These are phyloP conservation scores for Akanthomyces dipterigenus DNA, from an alignment of 2,329 filamentous ascomycete genomes.

Conservation along the genomic window DNA sequence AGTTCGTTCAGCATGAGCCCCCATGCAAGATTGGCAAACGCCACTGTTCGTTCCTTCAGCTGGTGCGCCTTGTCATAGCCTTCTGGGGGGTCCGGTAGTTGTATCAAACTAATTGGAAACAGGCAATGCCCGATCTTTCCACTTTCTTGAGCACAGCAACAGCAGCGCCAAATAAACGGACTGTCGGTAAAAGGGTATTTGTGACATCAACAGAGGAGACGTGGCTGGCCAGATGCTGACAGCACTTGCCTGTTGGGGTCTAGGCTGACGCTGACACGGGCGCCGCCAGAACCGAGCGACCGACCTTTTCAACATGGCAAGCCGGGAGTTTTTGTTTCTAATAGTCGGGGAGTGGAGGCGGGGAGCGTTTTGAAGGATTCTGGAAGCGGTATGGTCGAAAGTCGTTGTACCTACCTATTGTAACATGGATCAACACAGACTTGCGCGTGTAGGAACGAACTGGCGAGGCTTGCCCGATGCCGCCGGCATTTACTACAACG, in stretches of 20 bases:
- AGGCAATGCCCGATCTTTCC: background rate
- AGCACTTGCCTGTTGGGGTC: conserved; percentile 1
- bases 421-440: background rate
- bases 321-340: background rate
- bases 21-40: background rate
- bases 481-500: background rate
- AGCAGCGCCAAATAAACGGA: background rate
- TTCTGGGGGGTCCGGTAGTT: too few species aligned
- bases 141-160: too few species aligned
- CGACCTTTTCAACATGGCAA: too few species aligned
- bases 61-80: background rate
- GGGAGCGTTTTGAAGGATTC: background rate
- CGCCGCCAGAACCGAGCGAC: background rate
- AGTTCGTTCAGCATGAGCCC: background rate
- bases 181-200: background rate
- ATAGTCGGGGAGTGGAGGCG: background rate
- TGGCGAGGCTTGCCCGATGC: background rate
- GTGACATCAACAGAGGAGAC: background rate
- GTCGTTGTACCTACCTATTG: background rate
- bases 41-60: background rate
- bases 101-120: background rate
- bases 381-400: background rate
- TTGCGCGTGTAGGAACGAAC: background rate
- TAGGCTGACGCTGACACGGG: conserved; percentile 1
- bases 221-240: conserved; percentile 1